Percentiles rank a stretch among this genome's conserved stretches.
Conservation (phyloP, 345 rosid species). For the Eucalyptus cloeziana region DNA sequence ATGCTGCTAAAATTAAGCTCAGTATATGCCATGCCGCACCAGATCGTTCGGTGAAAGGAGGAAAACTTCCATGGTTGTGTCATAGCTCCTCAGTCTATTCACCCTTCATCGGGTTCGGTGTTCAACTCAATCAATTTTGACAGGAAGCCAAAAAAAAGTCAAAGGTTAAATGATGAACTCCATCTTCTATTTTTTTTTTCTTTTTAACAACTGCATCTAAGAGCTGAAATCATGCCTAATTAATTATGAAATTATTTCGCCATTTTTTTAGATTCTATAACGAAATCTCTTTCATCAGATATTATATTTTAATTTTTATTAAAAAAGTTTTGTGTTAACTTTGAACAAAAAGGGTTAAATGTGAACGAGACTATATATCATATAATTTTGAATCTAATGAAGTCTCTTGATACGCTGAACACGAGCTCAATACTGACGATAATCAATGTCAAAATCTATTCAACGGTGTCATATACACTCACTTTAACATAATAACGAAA, state of each 20-base stretch:
- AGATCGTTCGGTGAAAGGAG: not conserved
- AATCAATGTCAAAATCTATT: no score
- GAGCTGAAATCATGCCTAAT: not conserved
- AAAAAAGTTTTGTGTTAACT: no score
- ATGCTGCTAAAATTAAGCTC: not conserved
- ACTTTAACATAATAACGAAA: no score
- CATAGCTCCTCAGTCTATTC: not conserved
- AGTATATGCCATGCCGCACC: not conserved
- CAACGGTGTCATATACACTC: no score
- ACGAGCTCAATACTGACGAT: no score
- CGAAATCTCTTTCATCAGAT: no score
- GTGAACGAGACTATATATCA: no score
- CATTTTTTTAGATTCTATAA: no score
- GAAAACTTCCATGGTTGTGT: not conserved
- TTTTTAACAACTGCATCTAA: no score
- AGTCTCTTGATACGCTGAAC: no score
- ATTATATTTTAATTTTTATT: no score
- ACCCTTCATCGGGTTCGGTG: not conserved
- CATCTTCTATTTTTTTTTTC: not conserved
- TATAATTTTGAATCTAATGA: no score
- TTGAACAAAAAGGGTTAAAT: rapidly evolving
- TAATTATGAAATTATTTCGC: not conserved
- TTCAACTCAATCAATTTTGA: not conserved
- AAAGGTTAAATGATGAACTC: not conserved
- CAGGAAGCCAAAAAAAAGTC: not conserved